These are phyloP conservation scores for Acacia crassicarpa DNA, from an alignment of 306 rosid species.

Conservation along the genomic window DNA sequence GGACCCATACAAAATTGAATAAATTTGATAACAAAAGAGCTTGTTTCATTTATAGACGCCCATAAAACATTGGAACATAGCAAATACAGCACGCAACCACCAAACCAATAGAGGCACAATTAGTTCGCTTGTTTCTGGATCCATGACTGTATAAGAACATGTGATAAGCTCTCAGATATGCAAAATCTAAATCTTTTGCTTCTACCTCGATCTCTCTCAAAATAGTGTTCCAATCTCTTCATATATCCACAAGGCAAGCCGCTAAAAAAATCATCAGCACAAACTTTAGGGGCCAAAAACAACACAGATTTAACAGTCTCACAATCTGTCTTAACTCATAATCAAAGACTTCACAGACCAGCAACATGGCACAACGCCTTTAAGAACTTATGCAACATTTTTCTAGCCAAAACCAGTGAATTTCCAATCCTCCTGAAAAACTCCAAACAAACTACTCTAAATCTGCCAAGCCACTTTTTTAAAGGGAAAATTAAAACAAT, in stretches of 20 bases:
- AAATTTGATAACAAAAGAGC: no score
- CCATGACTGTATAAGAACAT: no score
- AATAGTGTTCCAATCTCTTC: not conserved
- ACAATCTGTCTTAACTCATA: not conserved
- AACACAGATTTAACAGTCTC: not conserved
- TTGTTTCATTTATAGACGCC: no score
- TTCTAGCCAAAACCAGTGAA: not conserved
- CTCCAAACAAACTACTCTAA: not conserved
- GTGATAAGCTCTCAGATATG: no score
- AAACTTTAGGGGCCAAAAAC: not conserved
- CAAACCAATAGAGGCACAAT: no score
- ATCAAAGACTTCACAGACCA: not conserved
- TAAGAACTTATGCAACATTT: not conserved
- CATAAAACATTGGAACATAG: no score
- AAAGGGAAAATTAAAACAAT: not conserved
- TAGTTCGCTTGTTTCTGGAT: no score
- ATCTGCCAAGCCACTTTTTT: not conserved
- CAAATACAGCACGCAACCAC: no score
- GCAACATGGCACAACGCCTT: not conserved
- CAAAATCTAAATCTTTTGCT: no score
- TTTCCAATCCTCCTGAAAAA: not conserved
- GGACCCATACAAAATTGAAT: no score
- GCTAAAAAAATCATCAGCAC: not conserved
- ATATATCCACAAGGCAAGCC: not conserved
- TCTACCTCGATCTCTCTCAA: no score